phyloP scores from a whole-genome alignment of 2,329 filamentous ascomycete genomes.

The Nemania sp. region DNA sequence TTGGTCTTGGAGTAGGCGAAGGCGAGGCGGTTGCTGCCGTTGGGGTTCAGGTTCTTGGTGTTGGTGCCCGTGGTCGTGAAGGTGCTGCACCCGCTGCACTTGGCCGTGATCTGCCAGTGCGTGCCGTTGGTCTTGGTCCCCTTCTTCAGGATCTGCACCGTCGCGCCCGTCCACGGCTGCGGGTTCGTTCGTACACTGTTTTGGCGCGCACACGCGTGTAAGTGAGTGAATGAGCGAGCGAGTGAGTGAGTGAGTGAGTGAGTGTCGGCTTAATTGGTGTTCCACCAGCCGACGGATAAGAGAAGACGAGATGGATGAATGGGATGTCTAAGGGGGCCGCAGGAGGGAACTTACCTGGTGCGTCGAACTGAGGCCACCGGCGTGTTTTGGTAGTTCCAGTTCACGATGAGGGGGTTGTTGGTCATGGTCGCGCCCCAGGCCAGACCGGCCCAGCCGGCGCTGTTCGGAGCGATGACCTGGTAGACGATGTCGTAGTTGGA shows the following conservation, averaged over 20 bases:
- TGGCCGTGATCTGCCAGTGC: conserved; percentile 47
- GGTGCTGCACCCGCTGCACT: conserved; percentile 44
- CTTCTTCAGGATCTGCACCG: conserved; percentile 41
- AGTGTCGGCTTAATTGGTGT: not conserved
- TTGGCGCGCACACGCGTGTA: conserved; percentile 1
- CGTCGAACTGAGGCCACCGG: conserved; percentile 50
- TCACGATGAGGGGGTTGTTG: conserved; percentile 51
- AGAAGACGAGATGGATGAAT: too few species aligned
- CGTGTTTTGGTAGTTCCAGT: conserved; percentile 49
- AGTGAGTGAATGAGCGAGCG: too few species aligned
- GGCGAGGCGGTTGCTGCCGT: conserved; percentile 86
- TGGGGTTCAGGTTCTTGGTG: conserved; percentile 71
- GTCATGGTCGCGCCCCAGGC: conserved; percentile 57
- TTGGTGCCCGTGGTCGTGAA: conserved; percentile 37
- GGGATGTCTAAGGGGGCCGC: too few species aligned
- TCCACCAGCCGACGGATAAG: not conserved
- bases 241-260: too few species aligned
- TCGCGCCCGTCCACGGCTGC: conserved; percentile 36
- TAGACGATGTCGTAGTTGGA: conserved; percentile 48
- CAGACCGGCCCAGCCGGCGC: conserved; percentile 53
- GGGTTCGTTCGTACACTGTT: conserved; percentile 45
- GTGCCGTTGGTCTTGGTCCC: conserved; percentile 48
- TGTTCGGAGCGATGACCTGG: conserved; percentile 49
- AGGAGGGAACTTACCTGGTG: conserved; percentile 46
- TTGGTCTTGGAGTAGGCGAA: conserved; percentile 39